These are phyloP conservation scores for Exophiala sp. DNA, from an alignment of 2,329 filamentous ascomycete species.

Conservation along the genomic window DNA sequence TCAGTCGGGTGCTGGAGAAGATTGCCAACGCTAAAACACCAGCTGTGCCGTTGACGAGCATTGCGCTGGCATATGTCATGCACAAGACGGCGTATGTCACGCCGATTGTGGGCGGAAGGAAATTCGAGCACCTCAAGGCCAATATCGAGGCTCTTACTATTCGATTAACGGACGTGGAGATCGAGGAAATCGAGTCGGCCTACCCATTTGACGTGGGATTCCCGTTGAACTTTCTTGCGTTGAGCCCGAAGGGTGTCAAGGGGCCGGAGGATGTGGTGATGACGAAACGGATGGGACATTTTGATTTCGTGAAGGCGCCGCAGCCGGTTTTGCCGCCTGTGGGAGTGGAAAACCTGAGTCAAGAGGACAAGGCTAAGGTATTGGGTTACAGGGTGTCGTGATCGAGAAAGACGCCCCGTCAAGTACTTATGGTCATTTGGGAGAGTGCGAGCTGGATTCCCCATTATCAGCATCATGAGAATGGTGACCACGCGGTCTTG, in stretches of 20 bases:
- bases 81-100: slow-evolving; percentile 53
- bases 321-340: slow-evolving; percentile 10
- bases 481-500: too few relatives aligned
- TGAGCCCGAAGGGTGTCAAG: slow-evolving; percentile 2
- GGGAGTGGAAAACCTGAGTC: slow-evolving; percentile 2
- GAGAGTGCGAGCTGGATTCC: too few relatives aligned
- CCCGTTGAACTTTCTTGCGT: slow-evolving; percentile 44
- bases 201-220: slow-evolving; percentile 56
- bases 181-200: slow-evolving; percentile 53
- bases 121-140: slow-evolving; percentile 50
- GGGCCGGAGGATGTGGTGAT: slow-evolving; percentile 14
- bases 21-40: slow-evolving; percentile 18
- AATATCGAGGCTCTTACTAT: slow-evolving; percentile 57
- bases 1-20: slow-evolving; percentile 23
- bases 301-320: slow-evolving; percentile 16
- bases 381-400: slow-evolving; percentile 2
- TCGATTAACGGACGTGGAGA: slow-evolving; percentile 49
- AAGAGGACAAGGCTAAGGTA: slow-evolving; percentile 10
- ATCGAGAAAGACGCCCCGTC: not conserved
- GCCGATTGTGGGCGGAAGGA: slow-evolving; percentile 53
- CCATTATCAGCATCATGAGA: too few relatives aligned
- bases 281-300: slow-evolving; percentile 13
- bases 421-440: not conserved
- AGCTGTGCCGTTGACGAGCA: slow-evolving; percentile 13
- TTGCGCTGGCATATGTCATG: slow-evolving; percentile 51